Evolutionary conservation across 331 rosid species (phyloP), one percentile per base, ranked within the genome.

Genomic region (Malus hybrid): DNA sequence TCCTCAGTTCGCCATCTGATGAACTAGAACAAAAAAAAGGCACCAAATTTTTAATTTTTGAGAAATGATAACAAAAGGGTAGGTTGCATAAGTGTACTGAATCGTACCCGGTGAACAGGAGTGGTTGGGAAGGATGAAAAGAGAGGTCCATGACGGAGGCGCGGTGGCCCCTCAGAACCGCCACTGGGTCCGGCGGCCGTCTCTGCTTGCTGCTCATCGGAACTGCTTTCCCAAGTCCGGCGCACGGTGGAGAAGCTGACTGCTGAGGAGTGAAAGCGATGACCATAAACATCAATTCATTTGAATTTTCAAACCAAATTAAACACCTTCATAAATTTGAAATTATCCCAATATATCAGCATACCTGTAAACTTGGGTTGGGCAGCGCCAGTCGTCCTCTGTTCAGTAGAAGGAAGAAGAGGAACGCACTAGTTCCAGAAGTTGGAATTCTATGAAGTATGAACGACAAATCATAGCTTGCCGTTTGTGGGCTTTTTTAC

Each of bases 151-250:
- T 90, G 76, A 94, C 96, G 4, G 96, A 91, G 77, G 93, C 90
- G 4, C 95, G 97, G 76, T 91, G 98, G 29, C 98, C 95, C 67
- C 97, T 82, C n/a, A 94, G 90, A 54, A 92, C 97, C 18, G 96
- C 97, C 42, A 87, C 88, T 0, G 97, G 97, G 80, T 94, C 99
- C 20, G 97, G 99, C 19, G 97, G 81, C 1, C 80, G 82, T 57
- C 88, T 80, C 76, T 73, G 69, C 70, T 79, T 0, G 44, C 44
- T 85, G 77, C 78, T 80, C 86, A 82, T 62, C 19, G 36, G 67
- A 62, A 6, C 80, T 33, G 64, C 62, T 52, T 55, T 18, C 24
- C 54, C 52, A 7, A 59, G 14, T 33, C 1, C 48, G 5, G 18
- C 42, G 19, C 10, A 15, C 24, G 16, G 19, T 3, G 46, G 46